Conservation (phyloP, 148 eudicot species). For the Rhododendron kiyosumense region DNA sequence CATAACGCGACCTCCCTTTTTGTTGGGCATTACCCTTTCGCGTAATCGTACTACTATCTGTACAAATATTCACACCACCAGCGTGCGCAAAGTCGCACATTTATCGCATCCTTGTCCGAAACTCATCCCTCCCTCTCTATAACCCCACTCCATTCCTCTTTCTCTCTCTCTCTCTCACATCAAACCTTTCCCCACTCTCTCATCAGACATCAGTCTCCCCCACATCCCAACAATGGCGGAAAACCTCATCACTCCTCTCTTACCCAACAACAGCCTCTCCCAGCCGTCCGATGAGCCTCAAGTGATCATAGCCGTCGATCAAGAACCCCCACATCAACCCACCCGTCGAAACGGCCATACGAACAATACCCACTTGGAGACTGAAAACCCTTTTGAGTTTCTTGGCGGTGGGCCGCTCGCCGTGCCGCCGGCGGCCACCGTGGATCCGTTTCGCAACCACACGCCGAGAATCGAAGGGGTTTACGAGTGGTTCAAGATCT, state of each 20-base stretch:
- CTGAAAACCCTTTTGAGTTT: constrained; percentile 42
- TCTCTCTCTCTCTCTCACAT: background rate
- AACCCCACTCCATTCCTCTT: too few species aligned
- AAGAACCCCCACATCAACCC: background rate
- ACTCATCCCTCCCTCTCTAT: too few species aligned
- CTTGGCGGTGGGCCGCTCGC: constrained; percentile 37
- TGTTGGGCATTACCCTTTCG: too few species aligned
- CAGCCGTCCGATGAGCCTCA: constrained; percentile 18
- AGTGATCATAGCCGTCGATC: constrained; percentile 31
- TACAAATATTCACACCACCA: too few species aligned
- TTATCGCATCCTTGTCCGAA: too few species aligned
- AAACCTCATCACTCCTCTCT: constrained; percentile 40
- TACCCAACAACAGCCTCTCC: constrained; percentile 15
- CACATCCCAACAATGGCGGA: constrained; percentile 24
- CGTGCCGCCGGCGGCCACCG: constrained; percentile 32
- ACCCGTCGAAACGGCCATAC: background rate
- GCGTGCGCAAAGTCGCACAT: too few species aligned
- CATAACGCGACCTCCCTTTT: too few species aligned
- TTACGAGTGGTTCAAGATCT: constrained; percentile 85
- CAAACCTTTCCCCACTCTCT: background rate
- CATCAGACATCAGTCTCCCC: background rate
- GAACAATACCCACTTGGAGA: constrained; percentile 9
- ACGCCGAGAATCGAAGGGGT: constrained; percentile 56
- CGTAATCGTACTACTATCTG: too few species aligned
- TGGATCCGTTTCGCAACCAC: constrained; percentile 83